These are phyloP conservation scores for Magnolia kwangsiensis DNA, from an alignment of 164 flowering plant genomes.

Conservation along the genomic window DNA sequence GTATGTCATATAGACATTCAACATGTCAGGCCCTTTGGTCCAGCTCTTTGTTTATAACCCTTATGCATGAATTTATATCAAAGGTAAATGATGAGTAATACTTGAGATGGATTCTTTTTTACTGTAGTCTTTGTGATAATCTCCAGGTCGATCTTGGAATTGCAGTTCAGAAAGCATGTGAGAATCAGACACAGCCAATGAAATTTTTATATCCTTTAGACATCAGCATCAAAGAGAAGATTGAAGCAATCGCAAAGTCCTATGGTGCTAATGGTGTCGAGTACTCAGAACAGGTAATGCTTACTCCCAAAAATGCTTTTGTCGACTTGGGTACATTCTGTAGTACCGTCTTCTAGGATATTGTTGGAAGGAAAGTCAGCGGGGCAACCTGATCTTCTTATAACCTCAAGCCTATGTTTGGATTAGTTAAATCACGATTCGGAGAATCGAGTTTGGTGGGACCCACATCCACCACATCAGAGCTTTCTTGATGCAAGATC, in stretches of 20 bases:
- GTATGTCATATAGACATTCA: too few relatives aligned
- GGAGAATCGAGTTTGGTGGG: too few relatives aligned
- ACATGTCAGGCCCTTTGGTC: too few relatives aligned
- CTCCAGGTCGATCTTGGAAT: constrained; percentile 89
- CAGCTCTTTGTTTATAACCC: too few relatives aligned
- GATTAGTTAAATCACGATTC: too few relatives aligned
- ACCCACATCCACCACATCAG: too few relatives aligned
- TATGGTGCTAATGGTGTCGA: constrained; percentile 96
- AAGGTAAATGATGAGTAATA: too few relatives aligned
- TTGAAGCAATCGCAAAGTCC: constrained; percentile 88
- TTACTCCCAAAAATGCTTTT: not conserved
- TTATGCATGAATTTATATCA: too few relatives aligned
- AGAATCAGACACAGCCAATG: constrained; percentile 66
- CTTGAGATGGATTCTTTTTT: not conserved
- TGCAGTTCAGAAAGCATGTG: constrained; percentile 92
- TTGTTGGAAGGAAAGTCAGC: not conserved
- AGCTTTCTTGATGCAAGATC: not conserved
- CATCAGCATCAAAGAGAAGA: constrained; percentile 82
- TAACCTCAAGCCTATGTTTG: too few relatives aligned
- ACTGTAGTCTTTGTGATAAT: constrained; percentile 6
- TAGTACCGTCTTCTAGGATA: not conserved
- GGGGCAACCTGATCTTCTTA: too few relatives aligned
- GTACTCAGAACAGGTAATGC: constrained; percentile 83
- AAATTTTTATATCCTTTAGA: constrained; percentile 87
- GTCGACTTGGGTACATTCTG: not conserved